Evolutionary conservation across 306 rosid genomes (phyloP).

Genomic region (Prosopis cineraria): DNA sequence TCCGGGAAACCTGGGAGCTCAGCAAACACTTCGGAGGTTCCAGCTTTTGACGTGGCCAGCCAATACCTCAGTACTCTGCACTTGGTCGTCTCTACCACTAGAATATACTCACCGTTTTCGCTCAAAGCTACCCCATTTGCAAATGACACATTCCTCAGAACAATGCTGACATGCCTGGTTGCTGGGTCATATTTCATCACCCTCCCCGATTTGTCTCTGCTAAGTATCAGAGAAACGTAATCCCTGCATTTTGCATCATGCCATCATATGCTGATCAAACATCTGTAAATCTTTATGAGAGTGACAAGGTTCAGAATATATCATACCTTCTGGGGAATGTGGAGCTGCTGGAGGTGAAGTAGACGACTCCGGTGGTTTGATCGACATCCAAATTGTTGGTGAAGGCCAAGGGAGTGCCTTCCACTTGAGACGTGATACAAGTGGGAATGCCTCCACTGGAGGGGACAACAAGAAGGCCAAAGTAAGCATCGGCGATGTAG

Average conservation of each 20-base stretch:
- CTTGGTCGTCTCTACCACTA: constrained; percentile 58
- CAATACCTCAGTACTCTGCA: constrained; percentile 71
- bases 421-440: constrained; percentile 20
- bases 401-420: constrained; percentile 46
- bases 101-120: constrained; percentile 52
- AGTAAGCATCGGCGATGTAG: constrained; percentile 79
- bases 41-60: constrained; percentile 56
- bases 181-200: constrained; percentile 71
- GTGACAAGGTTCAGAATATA: background rate
- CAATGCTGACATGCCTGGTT: constrained; percentile 45
- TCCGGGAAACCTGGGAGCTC: constrained; percentile 77
- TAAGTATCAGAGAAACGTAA: constrained; percentile 50
- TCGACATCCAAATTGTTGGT: constrained; percentile 68
- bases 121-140: constrained; percentile 78
- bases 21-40: constrained; percentile 53
- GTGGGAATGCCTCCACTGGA: constrained; percentile 52
- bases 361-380: constrained; percentile 46
- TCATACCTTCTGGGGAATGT: constrained; percentile 61
- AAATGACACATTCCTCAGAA: constrained; percentile 59
- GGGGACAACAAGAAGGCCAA: constrained; percentile 64
- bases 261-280: too few relatives aligned
- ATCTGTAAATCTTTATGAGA: background rate
- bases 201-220: constrained; percentile 62
- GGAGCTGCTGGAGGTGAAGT: constrained; percentile 71
- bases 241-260: constrained; percentile 50